Evolutionary conservation across 2,329 filamentous ascomycete species (phyloP), one percentile per base, ranked within the genome.

Genomic region (Pseudonectria foliicola): DNA sequence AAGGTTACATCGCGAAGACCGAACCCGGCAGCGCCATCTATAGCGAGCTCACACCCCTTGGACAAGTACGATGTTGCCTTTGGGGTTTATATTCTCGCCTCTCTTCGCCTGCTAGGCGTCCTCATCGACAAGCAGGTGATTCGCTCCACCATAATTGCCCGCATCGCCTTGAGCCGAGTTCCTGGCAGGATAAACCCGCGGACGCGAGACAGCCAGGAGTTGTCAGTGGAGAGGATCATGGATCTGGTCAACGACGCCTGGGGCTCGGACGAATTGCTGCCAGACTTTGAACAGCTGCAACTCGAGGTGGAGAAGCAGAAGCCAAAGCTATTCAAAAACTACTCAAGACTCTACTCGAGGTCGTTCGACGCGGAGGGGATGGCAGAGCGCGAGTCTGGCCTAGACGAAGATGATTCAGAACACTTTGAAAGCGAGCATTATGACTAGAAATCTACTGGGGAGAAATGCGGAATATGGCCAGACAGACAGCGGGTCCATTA

Each of bases 11-110:
- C 54, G 3, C 44, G 44, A 15, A 27, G 43, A 18, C 49, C 54
- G 7, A 32, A 29, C 7, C 31, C 25, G 12, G 14, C 29, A 21
- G 33, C 49, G 8, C 35, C 50, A 7, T 21, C 42, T n/a, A 36
- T 21, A 6, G 18, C 35, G 11, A 37, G 39, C 13, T 24, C 40
- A 6, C 10, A 33, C 21, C 43, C 36, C 8, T 38, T 52, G 8
- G 32, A 45, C 8, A 47, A 45, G 21, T 60, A 54, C 33, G 57
- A 62, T 33, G 24, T 65, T 29, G 59, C 57, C 8, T 54, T 53
- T 21, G 63, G 63, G 15, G 56, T 66, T 7, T 55, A 53, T 10
- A 43, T 65, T 7, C 44, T 66, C 5, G 57, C 56, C 16, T 38
- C 47, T 3, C 43, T 66, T 4, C 50, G 58, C 10, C 53, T 63